Conservation (phyloP, 345 rosid genomes). For the Populus tremula region DNA sequence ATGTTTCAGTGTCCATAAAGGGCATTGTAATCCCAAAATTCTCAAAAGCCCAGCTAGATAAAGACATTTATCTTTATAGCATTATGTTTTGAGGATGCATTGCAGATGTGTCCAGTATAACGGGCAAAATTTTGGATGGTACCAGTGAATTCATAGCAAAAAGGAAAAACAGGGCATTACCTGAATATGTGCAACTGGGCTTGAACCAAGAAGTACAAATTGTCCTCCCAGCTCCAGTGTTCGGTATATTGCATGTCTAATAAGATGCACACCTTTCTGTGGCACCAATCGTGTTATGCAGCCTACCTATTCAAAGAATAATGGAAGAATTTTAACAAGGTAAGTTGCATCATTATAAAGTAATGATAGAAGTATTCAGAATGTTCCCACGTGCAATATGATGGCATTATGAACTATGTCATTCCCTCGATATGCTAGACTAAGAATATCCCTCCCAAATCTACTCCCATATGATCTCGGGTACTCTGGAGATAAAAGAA, state of each 20-base stretch:
- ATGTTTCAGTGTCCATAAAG: not conserved
- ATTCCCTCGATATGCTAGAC: not conserved
- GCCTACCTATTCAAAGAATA: constrained; percentile 57
- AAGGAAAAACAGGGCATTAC: constrained; percentile 24
- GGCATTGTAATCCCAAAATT: too few species aligned
- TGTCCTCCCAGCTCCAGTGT: constrained; percentile 95
- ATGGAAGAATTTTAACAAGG: not conserved
- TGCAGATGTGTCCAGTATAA: too few species aligned
- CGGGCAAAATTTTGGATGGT: not conserved
- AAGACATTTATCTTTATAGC: too few species aligned
- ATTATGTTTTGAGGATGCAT: too few species aligned
- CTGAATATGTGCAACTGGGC: constrained; percentile 93
- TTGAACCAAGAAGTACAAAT: constrained; percentile 92
- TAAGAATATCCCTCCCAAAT: not conserved
- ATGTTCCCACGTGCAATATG: not conserved
- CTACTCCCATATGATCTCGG: not conserved
- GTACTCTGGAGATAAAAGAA: not conserved
- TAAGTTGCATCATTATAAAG: not conserved
- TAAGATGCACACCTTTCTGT: constrained; percentile 94
- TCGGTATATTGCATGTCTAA: constrained; percentile 87
- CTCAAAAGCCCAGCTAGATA: too few species aligned
- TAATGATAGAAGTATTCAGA: not conserved
- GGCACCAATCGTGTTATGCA: constrained; percentile 97
- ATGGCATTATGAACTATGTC: not conserved
- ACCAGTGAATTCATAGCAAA: not conserved